Evolutionary conservation across 2,329 filamentous ascomycete species (phyloP), one percentile per base, ranked within the genome.

Genomic region (Verticillium tricorpus): DNA sequence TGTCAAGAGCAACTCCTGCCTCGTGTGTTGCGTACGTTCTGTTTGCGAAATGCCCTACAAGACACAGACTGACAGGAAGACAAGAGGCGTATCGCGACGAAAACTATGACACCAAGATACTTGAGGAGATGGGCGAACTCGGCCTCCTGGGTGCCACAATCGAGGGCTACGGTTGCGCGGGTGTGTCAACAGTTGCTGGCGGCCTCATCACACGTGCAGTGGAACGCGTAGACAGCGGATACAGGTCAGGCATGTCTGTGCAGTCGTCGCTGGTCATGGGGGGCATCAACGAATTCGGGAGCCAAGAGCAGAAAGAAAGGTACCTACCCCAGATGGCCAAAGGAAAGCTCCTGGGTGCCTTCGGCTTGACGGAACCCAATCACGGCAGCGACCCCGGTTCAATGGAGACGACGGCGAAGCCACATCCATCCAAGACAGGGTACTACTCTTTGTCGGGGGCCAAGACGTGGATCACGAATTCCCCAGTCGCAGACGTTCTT

Each of bases 381-480:
- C 93, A 97, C 74, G 93, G 93, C 63, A 95, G 91, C 61, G 93
- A 97, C 72, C 93, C 93, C 5, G 93, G 92, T 15, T 91, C 89
- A 39, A 94, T 97, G 92, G 93, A 97, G 81, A 92, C 89, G 6
- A 83, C 85, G 11, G 93, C 93, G n/a, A 92, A 88, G 72, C 88
- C 89, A 57, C 92, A 97, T 72, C 91, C 92, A 6, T 88, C 86
- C 8, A 93, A 93, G 80, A 89, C 91, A 71, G 93, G 92, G 1
- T 92, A 92, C 74, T 90, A 89, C 69, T 85, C 88, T 54, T 78
- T 97, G 39, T 92, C 88, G 56, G 93, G 93, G 1, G 80, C 90
- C 58, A 97, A 97, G 82, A 97, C 93, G 0, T 97, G 93, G 93
- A 97, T 97, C 73, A 97, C 93, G 15, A 97, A 97, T 76, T 94